Percentiles rank a stretch among this genome's conserved stretches.
Evolutionary conservation across 2,329 filamentous ascomycete genomes (phyloP).

Genomic region (Penicillium rolfsii): DNA sequence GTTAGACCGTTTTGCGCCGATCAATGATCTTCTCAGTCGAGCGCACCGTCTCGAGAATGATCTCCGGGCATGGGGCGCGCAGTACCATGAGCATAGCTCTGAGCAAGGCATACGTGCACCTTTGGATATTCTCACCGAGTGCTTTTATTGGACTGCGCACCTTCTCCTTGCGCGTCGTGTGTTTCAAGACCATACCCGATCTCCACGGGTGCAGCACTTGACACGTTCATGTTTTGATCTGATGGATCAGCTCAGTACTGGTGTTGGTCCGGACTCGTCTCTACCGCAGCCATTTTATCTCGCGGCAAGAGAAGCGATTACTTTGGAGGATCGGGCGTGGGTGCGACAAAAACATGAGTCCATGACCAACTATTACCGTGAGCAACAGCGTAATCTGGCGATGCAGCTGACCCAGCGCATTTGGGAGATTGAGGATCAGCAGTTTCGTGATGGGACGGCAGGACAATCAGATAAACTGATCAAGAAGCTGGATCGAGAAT

Average conservation of each 20-base stretch:
- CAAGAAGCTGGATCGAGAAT: conserved; percentile 20
- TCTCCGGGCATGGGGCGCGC: conserved; percentile 25
- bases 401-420: conserved; percentile 30
- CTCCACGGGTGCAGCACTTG: conserved; percentile 27
- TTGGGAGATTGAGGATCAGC: conserved; percentile 26
- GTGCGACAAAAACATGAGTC: conserved; percentile 28
- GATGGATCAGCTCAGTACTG: conserved; percentile 29
- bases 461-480: conserved; percentile 20
- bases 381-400: conserved; percentile 29
- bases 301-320: conserved; percentile 28
- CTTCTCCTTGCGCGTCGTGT: conserved; percentile 29
- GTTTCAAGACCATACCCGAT: conserved; percentile 27
- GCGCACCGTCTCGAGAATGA: conserved; percentile 27
- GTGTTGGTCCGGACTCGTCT: conserved; percentile 30
- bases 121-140: conserved; percentile 30
- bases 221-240: conserved; percentile 26
- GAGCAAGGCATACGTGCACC: conserved; percentile 11
- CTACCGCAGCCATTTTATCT: conserved; percentile 30
- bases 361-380: conserved; percentile 31
- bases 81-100: conserved; percentile 9
- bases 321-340: conserved; percentile 23
- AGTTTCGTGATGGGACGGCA: background rate
- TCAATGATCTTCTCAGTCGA: conserved; percentile 15
- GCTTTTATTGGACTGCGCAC: conserved; percentile 32
- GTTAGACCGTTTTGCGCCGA: background rate